Conservation (phyloP, 116 monocot species). For the Dioscorea cayenensis region DNA sequence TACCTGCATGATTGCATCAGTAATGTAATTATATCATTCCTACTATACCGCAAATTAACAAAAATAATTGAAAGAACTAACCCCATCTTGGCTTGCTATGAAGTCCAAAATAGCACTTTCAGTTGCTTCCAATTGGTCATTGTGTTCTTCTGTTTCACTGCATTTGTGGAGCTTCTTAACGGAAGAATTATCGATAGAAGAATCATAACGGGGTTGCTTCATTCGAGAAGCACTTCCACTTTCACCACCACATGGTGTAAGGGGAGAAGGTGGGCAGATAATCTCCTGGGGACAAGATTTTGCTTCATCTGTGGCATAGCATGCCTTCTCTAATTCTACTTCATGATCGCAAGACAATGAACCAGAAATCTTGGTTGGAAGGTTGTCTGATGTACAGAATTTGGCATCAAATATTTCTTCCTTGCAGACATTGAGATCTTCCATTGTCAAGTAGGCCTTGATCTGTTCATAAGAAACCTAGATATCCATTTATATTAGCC, state of each 20-base stretch:
- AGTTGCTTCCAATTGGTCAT: conserved; percentile 24
- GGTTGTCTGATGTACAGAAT: neutral
- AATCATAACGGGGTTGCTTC: conserved; percentile 20
- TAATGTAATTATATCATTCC: neutral
- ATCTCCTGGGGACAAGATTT: conserved; percentile 1
- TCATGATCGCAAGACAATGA: neutral
- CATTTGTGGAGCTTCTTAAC: conserved; percentile 33
- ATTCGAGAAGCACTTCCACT: conserved; percentile 2
- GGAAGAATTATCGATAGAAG: conserved; percentile 12
- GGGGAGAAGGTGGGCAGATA: neutral
- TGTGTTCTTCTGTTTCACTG: conserved; percentile 1
- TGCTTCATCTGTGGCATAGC: neutral
- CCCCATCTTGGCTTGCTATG: conserved; percentile 48
- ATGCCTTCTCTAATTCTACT: neutral
- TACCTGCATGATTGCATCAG: neutral
- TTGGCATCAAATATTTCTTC: conserved; percentile 27
- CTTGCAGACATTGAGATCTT: conserved; percentile 32
- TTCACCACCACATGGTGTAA: neutral
- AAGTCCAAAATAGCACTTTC: conserved; percentile 42
- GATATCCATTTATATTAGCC: neutral
- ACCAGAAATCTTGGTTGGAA: neutral
- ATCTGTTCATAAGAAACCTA: conserved; percentile 74
- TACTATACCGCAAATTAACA: neutral
- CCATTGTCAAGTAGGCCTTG: conserved; percentile 51
- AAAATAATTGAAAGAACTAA: conserved; percentile 13